These are phyloP conservation scores for Monilinia vaccinii-corymbosi DNA, from an alignment of 2,329 filamentous ascomycete genomes.

Conservation along the genomic window DNA sequence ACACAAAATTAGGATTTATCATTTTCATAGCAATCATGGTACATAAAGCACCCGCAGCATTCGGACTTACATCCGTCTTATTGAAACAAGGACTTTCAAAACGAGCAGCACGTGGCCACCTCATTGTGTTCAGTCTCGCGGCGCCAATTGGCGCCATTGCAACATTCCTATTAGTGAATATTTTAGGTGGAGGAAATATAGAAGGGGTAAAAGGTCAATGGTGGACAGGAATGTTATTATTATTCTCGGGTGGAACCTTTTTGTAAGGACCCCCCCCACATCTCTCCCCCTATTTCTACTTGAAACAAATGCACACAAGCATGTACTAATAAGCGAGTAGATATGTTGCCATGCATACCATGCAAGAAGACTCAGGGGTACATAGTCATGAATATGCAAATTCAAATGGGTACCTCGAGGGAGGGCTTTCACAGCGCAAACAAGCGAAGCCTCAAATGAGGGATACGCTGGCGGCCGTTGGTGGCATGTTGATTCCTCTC, in stretches of 20 bases:
- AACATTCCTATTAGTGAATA: conserved; percentile 72
- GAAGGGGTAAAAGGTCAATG: conserved; percentile 52
- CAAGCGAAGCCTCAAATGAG: conserved; percentile 51
- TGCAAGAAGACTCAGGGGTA: conserved; percentile 62
- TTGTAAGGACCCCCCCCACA: conserved; percentile 51
- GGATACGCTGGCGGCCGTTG: conserved; percentile 61
- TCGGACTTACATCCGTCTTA: conserved; percentile 83
- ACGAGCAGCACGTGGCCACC: conserved; percentile 70
- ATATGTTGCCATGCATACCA: conserved; percentile 97
- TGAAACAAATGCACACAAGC: not conserved
- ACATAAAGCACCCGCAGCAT: conserved; percentile 92
- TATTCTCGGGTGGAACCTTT: conserved; percentile 96
- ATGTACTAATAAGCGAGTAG: conserved; percentile 37
- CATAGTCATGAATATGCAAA: conserved; percentile 34
- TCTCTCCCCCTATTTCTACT: not conserved
- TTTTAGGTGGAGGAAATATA: conserved; percentile 56
- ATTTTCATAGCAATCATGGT: conserved; percentile 96
- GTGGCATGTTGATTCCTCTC: conserved; percentile 70
- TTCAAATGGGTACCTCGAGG: conserved; percentile 47
- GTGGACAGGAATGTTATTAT: conserved; percentile 83
- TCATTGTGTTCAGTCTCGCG: conserved; percentile 85
- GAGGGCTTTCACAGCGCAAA: conserved; percentile 39
- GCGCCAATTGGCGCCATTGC: conserved; percentile 76
- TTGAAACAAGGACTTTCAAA: conserved; percentile 88
- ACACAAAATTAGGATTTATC: conserved; percentile 73